Conservation (phyloP, 345 rosid genomes). For the Schrenkiella parvula region DNA sequence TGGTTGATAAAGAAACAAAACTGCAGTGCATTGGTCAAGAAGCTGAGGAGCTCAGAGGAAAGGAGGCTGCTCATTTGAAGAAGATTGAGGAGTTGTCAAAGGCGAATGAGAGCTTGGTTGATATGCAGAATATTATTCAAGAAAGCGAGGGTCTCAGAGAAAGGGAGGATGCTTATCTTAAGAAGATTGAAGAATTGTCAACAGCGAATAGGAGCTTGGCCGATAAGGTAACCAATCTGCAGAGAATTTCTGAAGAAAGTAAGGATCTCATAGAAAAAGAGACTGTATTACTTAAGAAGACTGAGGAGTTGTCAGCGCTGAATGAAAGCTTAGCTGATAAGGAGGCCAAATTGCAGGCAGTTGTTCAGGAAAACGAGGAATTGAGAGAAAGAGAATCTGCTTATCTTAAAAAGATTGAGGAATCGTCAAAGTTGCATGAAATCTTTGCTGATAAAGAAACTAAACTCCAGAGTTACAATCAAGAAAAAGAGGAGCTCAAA, state of each 20-base stretch:
- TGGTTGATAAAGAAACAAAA: slow-evolving; percentile 65
- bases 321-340: slow-evolving; percentile 16
- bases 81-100: slow-evolving; percentile 23
- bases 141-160: slow-evolving; percentile 62
- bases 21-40: slow-evolving; percentile 49
- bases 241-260: slow-evolving; percentile 53
- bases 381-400: slow-evolving; percentile 59
- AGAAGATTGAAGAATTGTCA: slow-evolving; percentile 64
- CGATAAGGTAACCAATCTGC: slow-evolving; percentile 51
- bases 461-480: slow-evolving; percentile 52
- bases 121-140: slow-evolving; percentile 3
- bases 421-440: slow-evolving; percentile 16
- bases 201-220: slow-evolving; percentile 58
- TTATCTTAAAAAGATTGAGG: slow-evolving; percentile 37
- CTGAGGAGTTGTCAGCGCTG: slow-evolving; percentile 3
- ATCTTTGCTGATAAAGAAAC: slow-evolving; percentile 42
- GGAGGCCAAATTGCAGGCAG: slow-evolving; percentile 45
- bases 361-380: slow-evolving; percentile 37
- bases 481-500: slow-evolving; percentile 45
- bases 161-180: slow-evolving; percentile 48
- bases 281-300: slow-evolving; percentile 13
- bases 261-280: slow-evolving; percentile 43
- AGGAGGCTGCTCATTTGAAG: slow-evolving; percentile 26
- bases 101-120: not conserved
- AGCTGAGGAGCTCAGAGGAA: slow-evolving; percentile 12